Evolutionary conservation across 257 asterid genomes (phyloP).

Genomic region (Solanum bulbocastanum): DNA sequence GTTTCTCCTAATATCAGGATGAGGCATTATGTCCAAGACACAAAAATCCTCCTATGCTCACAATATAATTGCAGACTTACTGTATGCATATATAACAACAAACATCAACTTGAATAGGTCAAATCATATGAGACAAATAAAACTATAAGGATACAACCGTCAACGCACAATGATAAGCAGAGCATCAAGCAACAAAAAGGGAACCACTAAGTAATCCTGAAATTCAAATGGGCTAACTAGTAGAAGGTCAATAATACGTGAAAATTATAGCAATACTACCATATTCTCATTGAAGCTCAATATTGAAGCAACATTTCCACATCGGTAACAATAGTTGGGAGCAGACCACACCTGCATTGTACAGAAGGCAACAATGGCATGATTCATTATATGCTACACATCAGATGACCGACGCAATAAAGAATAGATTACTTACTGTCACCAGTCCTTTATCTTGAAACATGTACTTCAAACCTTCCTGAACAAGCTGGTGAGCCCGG

Average conservation of each 20-base stretch:
- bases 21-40: neutral
- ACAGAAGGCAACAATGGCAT: neutral
- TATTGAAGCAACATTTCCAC: conserved; percentile 97
- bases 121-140: neutral
- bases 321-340: conserved; percentile 94
- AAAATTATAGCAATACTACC: conserved; percentile 31
- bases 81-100: neutral
- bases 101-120: neutral
- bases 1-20: neutral
- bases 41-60: neutral
- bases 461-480: conserved; percentile 97
- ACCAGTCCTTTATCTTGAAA: conserved; percentile 98
- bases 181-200: neutral
- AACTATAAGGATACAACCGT: neutral
- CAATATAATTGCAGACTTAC: neutral
- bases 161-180: neutral
- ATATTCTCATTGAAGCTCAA: conserved; percentile 94
- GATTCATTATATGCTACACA: neutral
- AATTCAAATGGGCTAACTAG: neutral
- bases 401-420: neutral
- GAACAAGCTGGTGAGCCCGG: conserved; percentile 99
- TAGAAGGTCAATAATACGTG: neutral
- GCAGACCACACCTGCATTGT: conserved; percentile 94
- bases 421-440: conserved; percentile 60
- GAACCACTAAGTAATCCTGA: neutral